phyloP scores from a whole-genome alignment of 768 basidiomycete species.

The Sutorius australiensis region DNA sequence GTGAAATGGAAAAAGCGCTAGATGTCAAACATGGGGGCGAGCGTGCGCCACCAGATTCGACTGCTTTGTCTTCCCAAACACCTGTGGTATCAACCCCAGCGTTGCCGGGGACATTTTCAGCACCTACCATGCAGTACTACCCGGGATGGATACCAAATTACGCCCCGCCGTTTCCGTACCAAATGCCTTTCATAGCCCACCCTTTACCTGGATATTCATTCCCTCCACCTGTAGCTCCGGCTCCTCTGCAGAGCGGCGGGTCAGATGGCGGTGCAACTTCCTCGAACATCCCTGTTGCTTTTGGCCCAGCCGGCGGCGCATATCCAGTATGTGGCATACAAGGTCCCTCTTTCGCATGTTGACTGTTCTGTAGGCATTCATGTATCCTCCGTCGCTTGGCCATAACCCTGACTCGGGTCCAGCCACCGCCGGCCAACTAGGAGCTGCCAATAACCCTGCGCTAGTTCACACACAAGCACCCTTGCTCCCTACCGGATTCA shows the following conservation, averaged over 20 bases:
- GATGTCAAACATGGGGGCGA: constrained; percentile 31
- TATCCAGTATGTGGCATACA: constrained; percentile 43
- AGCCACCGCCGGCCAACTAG: constrained; percentile 13
- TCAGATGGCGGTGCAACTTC: constrained; percentile 38
- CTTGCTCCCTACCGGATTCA: constrained; percentile 61
- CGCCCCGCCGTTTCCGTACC: constrained; percentile 48
- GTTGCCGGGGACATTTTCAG: constrained; percentile 33
- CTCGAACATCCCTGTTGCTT: constrained; percentile 28
- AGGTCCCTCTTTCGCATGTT: constrained; percentile 1
- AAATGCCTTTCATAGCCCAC: constrained; percentile 44
- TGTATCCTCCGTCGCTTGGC: constrained; percentile 43
- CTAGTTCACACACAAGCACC: constrained; percentile 44
- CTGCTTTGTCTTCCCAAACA: constrained; percentile 20
- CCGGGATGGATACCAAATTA: constrained; percentile 54
- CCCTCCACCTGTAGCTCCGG: constrained; percentile 18
- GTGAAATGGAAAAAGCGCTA: background rate
- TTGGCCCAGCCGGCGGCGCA: constrained; percentile 38
- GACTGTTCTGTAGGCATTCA: constrained; percentile 38
- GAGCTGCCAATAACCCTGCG: constrained; percentile 12
- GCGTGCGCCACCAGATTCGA: constrained; percentile 2
- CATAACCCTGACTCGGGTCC: constrained; percentile 27
- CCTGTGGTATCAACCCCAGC: constrained; percentile 24
- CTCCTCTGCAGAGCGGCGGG: constrained; percentile 32
- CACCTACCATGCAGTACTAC: constrained; percentile 45
- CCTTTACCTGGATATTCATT: constrained; percentile 47